phyloP scores from a whole-genome alignment of 352 stramenopile genomes.

The Ophiocytium majus region DNA sequence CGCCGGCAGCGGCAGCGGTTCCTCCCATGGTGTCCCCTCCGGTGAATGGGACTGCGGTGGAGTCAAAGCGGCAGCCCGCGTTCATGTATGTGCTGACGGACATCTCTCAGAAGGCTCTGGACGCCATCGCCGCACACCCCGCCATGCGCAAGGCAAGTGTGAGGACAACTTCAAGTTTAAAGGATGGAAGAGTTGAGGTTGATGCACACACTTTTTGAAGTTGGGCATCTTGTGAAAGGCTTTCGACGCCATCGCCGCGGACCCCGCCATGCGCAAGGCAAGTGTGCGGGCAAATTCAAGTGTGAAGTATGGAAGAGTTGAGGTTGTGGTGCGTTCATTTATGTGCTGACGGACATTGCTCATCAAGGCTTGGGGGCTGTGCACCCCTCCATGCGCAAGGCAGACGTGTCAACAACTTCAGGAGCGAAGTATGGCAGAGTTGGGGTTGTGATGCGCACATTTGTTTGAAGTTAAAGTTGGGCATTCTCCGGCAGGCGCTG shows the following conservation, averaged over 20 bases:
- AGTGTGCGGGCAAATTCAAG: constrained; percentile 1
- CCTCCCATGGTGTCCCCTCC: neutral
- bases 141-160: constrained; percentile 39
- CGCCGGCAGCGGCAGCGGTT: too few relatives aligned
- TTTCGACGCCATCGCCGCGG: constrained; percentile 38
- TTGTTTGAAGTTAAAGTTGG: too few relatives aligned
- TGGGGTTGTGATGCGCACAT: too few relatives aligned
- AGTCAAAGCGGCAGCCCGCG: neutral
- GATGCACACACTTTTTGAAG: too few relatives aligned
- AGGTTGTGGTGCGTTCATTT: too few relatives aligned
- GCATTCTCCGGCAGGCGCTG: constrained; percentile 5
- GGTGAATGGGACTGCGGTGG: neutral
- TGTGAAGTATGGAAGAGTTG: neutral
- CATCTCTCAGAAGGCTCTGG: constrained; percentile 26
- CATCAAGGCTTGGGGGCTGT: too few relatives aligned
- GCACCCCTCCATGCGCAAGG: too few relatives aligned
- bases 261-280: constrained; percentile 45
- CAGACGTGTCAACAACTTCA: too few relatives aligned
- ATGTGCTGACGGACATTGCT: too few relatives aligned
- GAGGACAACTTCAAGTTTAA: neutral
- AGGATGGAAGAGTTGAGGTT: too few relatives aligned
- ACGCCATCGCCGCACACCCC: constrained; percentile 42
- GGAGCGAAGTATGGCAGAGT: too few relatives aligned
- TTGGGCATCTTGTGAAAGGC: neutral
- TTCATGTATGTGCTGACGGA: constrained; percentile 16